Evolutionary conservation across 768 basidiomycete genomes (phyloP), one percentile per base, ranked within the genome.

Genomic region (Pleurotus platypus): DNA sequence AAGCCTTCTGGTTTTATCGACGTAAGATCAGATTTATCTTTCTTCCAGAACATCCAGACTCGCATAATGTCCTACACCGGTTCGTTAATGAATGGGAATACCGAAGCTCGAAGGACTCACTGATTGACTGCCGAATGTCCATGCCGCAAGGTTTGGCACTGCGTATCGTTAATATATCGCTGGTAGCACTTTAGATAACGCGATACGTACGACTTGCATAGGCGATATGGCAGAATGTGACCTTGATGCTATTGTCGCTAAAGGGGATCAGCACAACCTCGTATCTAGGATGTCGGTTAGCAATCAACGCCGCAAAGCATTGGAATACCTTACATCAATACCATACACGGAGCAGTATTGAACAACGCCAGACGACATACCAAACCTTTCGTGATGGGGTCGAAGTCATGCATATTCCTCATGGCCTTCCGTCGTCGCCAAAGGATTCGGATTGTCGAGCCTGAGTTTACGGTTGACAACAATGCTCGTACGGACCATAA

Each of bases 191-290:
- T 12, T 27, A 18, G 24, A 47, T 13, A n/a, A 35, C 20, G 6
- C 15, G 5, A 30, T 16, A 50, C 42, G 12, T 47, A 50, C 49
- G 49, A 37, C 49, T 50, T 5, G 49, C 49, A 50, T 50, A 50
- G 3, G 49, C 49, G 4, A 50, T 50, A 37, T 50, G 49, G 16
- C 49, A 50, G 27, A 50, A 50, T 12, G 49, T 15, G 12, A 50
- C 37, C 27, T 24, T 24, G n/a, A 50, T 50, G 26, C 37, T 18
- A 26, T 35, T 15, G 20, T 50, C 49, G 49, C 15, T 35, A 9
- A 50, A 27, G n/a, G 49, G 49, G 20, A 50, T 50, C n/a, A 30
- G 15, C n/a, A 50, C 49, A 15, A 50, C 35, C 27, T 50, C 49
- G 49, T 50, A 50, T n/a, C 49, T 50, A 30, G 11, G 16, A 15